Evolutionary conservation across 2,329 filamentous ascomycete genomes (phyloP).

Genomic region (Verticillium dahliae): DNA sequence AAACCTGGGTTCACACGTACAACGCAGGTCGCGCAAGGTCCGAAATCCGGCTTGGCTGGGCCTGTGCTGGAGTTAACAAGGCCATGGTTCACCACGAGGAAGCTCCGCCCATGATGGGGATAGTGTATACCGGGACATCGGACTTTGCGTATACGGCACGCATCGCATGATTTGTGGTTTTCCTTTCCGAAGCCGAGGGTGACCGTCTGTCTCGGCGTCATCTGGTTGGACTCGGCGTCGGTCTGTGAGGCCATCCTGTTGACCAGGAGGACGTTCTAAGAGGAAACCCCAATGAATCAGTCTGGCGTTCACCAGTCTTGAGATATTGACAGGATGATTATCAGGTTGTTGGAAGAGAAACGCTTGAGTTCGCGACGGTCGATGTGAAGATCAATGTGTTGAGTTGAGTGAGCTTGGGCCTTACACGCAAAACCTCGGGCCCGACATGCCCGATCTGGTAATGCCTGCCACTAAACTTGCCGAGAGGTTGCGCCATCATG

Average conservation of each 20-base stretch:
- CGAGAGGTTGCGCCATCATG: neutral
- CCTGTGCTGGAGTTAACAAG: neutral
- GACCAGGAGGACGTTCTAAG: neutral
- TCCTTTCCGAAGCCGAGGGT: neutral
- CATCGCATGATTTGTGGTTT: constrained; percentile 25
- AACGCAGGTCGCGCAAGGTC: constrained; percentile 20
- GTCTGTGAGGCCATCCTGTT: neutral
- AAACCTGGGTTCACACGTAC: constrained; percentile 6
- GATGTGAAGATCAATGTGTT: neutral
- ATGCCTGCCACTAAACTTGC: neutral
- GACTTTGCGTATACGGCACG: constrained; percentile 32
- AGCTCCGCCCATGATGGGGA: neutral
- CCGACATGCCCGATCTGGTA: neutral
- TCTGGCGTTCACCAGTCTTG: neutral
- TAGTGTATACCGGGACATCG: constrained; percentile 18
- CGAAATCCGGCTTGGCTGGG: constrained; percentile 10
- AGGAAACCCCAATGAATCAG: neutral
- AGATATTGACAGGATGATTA: neutral
- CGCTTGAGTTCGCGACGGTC: neutral
- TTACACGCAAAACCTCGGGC: neutral
- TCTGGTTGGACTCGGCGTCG: neutral
- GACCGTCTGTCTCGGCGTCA: neutral
- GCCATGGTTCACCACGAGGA: neutral
- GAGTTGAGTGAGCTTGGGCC: neutral
- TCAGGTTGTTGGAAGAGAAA: neutral